These are phyloP conservation scores for Calonectria ilicicola DNA, from an alignment of 2,329 filamentous ascomycete species.

Conservation along the genomic window DNA sequence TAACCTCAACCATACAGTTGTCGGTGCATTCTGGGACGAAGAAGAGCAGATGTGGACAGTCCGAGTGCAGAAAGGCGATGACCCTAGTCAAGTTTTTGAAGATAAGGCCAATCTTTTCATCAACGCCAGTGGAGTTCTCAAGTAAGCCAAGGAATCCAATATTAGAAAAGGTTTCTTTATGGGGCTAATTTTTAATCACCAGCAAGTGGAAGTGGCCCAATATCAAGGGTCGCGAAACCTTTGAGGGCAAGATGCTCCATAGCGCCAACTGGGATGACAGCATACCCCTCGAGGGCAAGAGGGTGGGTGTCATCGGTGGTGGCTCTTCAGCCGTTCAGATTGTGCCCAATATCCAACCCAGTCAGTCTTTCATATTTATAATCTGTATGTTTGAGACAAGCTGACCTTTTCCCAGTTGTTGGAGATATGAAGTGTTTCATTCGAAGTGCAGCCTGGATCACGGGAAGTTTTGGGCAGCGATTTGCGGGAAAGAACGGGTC, in stretches of 20 bases:
- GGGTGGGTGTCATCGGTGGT: slow-evolving; percentile 48
- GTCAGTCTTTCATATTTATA: background rate
- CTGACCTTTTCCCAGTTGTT: slow-evolving; percentile 1
- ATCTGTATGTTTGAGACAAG: background rate
- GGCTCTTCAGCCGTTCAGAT: slow-evolving; percentile 48
- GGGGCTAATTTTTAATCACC: background rate
- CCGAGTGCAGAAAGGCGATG: slow-evolving; percentile 20
- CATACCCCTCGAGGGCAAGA: slow-evolving; percentile 35
- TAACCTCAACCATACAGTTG: slow-evolving; percentile 32
- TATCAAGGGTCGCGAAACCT: slow-evolving; percentile 36
- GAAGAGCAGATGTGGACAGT: slow-evolving; percentile 21
- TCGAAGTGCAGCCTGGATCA: slow-evolving; percentile 27
- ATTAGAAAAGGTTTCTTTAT: background rate
- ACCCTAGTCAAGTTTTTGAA: slow-evolving; percentile 16
- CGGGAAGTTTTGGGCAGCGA: slow-evolving; percentile 21
- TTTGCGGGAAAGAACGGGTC: slow-evolving; percentile 59
- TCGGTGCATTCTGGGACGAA: slow-evolving; percentile 34
- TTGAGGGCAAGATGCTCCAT: slow-evolving; percentile 54
- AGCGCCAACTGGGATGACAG: slow-evolving; percentile 54
- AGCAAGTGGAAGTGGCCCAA: slow-evolving; percentile 33
- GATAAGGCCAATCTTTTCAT: slow-evolving; percentile 26
- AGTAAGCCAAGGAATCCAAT: background rate
- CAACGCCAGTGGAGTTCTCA: slow-evolving; percentile 29
- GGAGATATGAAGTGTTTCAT: slow-evolving; percentile 26
- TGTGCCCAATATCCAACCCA: slow-evolving; percentile 38